A percentile compares a stretch with the other conserved stretches of the same genome.
These are phyloP conservation scores for Ganoderma meredithae DNA, from an alignment of 1,284 basidiomycete species.

Conservation along the genomic window DNA sequence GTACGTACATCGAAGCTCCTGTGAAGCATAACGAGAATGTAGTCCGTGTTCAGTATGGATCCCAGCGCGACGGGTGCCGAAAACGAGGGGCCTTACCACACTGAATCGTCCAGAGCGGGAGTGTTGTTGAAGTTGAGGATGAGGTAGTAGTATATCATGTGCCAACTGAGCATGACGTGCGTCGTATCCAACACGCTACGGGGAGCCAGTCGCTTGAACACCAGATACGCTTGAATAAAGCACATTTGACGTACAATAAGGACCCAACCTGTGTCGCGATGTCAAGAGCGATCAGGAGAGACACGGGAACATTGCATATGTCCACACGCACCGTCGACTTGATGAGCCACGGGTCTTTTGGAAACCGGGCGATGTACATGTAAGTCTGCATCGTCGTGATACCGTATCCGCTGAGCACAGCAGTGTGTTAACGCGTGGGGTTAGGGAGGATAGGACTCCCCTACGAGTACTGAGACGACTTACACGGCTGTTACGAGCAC, in stretches of 20 bases:
- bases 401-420: slow-evolving; percentile 22
- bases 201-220: background rate
- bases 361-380: slow-evolving; percentile 25
- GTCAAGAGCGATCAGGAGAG: too few species aligned
- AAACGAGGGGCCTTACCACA: slow-evolving; percentile 16
- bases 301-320: background rate
- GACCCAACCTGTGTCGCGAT: slow-evolving; percentile 20
- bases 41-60: background rate
- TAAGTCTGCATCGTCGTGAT: slow-evolving; percentile 31
- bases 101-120: slow-evolving; percentile 13
- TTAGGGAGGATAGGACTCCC: too few species aligned
- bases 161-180: slow-evolving; percentile 27
- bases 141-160: slow-evolving; percentile 32
- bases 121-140: slow-evolving; percentile 29
- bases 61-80: too few species aligned
- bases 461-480: background rate
- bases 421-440: background rate
- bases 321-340: slow-evolving; percentile 20
- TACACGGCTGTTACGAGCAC: slow-evolving; percentile 28
- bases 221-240: background rate
- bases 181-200: slow-evolving; percentile 21
- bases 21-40: background rate
- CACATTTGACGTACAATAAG: slow-evolving; percentile 14
- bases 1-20: slow-evolving; percentile 28
- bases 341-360: slow-evolving; percentile 23